phyloP scores from a whole-genome alignment of 108 stramenopile genomes.

The Pseudonitzschia pungens region DNA sequence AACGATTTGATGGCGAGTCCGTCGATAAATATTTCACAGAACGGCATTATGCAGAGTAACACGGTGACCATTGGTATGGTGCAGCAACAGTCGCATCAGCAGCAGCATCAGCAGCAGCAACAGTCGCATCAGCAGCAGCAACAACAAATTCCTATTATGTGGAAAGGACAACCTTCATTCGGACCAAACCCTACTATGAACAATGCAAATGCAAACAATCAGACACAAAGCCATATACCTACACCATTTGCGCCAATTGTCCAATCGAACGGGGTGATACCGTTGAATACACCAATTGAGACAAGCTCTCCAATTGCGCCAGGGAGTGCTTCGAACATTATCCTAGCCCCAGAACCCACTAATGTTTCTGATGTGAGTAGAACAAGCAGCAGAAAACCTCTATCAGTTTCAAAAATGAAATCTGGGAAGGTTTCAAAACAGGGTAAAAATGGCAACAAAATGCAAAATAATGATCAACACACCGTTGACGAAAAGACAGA shows the following conservation, averaged over 20 bases:
- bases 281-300: neutral
- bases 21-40: neutral
- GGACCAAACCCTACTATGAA: neutral
- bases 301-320: neutral
- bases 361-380: neutral
- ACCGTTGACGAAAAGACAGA: conserved; percentile 30
- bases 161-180: conserved; percentile 2
- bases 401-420: neutral
- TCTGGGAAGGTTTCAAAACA: neutral
- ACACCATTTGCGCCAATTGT: conserved; percentile 2
- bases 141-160: neutral
- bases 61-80: neutral
- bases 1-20: neutral
- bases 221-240: neutral
- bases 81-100: neutral
- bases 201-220: neutral
- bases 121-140: neutral
- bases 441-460: neutral
- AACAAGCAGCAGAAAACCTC: neutral
- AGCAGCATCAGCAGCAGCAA: neutral
- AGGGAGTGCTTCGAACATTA: conserved; percentile 5
- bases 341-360: neutral
- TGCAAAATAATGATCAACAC: neutral
- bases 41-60: neutral
- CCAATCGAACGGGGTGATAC: neutral